phyloP scores from a whole-genome alignment of 371 early-diverging fungal genomes.

The Mortierella sp. region DNA sequence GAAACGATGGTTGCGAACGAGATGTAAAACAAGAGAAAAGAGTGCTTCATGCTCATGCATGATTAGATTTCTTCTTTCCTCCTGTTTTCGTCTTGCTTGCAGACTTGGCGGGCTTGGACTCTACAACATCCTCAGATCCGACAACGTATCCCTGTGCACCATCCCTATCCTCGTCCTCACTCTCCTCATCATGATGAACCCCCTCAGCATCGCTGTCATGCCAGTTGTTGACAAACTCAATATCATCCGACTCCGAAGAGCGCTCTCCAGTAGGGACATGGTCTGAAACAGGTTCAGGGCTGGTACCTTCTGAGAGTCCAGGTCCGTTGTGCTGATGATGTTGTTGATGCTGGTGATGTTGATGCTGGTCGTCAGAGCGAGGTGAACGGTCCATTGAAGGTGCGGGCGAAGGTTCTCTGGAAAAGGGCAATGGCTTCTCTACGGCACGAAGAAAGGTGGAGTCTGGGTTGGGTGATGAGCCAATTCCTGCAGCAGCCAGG shows the following conservation, averaged over 20 bases:
- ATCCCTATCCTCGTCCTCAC: conserved; percentile 60
- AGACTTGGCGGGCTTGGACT: background rate
- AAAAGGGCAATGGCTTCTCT: conserved; percentile 34
- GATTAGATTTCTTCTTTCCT: conserved; percentile 34
- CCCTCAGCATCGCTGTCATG: conserved; percentile 46
- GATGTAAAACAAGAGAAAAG: background rate
- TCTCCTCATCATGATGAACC: conserved; percentile 56
- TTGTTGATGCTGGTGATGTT: background rate
- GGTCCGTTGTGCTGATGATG: conserved; percentile 14
- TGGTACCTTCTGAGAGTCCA: conserved; percentile 10
- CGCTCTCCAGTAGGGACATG: conserved; percentile 1
- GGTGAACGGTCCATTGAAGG: conserved; percentile 31
- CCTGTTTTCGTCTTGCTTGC: conserved; percentile 15
- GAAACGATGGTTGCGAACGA: background rate
- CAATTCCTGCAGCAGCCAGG: conserved; percentile 16
- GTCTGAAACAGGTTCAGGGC: conserved; percentile 17
- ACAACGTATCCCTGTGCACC: conserved; percentile 66
- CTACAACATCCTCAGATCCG: conserved; percentile 56
- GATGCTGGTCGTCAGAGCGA: conserved; percentile 18
- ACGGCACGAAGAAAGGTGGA: conserved; percentile 38
- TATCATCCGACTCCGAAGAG: conserved; percentile 43
- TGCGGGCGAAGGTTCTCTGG: conserved; percentile 46
- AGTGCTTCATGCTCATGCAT: conserved; percentile 16
- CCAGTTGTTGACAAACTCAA: conserved; percentile 55
- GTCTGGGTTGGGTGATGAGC: conserved; percentile 25